Conservation (phyloP, 305 asterid genomes). For the Caryopteris hybrid region DNA sequence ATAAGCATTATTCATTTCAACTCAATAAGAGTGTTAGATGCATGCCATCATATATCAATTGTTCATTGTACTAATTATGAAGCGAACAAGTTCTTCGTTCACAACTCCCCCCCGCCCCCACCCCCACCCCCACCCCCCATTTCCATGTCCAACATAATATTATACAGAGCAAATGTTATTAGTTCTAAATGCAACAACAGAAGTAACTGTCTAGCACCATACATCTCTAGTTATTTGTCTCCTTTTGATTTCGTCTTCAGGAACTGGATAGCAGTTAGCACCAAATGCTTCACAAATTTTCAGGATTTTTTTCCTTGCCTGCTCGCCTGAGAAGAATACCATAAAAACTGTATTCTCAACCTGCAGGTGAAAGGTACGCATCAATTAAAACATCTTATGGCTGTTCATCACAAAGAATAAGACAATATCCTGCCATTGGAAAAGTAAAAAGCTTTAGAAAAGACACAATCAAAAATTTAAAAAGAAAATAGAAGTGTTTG, state of each 20-base stretch:
- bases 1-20: background rate
- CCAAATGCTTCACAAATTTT: constrained; percentile 98
- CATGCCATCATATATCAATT: constrained; percentile 8
- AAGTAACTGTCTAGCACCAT: constrained; percentile 28
- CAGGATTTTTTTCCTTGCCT: constrained; percentile 84
- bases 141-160: background rate
- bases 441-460: background rate
- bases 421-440: background rate
- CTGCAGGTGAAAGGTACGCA: constrained; percentile 49
- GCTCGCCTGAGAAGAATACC: constrained; percentile 99
- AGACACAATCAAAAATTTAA: background rate
- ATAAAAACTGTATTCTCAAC: constrained; percentile 92
- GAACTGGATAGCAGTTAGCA: constrained; percentile 96
- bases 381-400: constrained; percentile 13
- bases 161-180: background rate
- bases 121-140: too few species aligned
- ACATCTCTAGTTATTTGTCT: constrained; percentile 91
- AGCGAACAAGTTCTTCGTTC: background rate
- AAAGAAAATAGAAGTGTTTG: background rate
- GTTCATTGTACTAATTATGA: background rate
- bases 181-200: constrained; percentile 15
- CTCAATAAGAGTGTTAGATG: background rate
- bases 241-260: constrained; percentile 74
- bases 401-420: constrained; percentile 3
- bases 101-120: background rate